phyloP scores from a whole-genome alignment of 768 basidiomycete species.

The Peribolospora baueri region DNA sequence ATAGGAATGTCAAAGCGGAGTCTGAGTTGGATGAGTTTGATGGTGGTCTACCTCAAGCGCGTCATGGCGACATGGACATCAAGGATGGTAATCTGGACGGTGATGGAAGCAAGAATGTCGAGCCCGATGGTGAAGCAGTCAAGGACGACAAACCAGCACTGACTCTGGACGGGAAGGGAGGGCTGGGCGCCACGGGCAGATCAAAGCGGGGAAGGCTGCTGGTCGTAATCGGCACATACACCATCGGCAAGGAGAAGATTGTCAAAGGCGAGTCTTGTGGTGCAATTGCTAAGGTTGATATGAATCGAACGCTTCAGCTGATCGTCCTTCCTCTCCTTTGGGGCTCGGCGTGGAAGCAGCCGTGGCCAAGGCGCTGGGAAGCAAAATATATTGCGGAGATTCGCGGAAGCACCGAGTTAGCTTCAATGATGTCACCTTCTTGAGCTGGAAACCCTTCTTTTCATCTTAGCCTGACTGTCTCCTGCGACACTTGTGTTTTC shows the following conservation, averaged over 20 bases:
- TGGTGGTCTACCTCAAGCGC: neutral
- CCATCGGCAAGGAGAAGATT: constrained; percentile 90
- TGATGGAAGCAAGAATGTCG: constrained; percentile 1
- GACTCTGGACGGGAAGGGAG: too few species aligned
- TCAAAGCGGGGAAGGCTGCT: constrained; percentile 2
- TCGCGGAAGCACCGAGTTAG: constrained; percentile 35
- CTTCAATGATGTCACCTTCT: too few species aligned
- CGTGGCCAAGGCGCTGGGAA: constrained; percentile 52
- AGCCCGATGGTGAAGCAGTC: neutral
- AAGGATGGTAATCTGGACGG: neutral
- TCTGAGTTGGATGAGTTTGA: neutral
- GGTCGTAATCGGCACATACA: constrained; percentile 42
- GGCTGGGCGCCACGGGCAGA: too few species aligned
- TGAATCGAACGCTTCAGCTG: neutral
- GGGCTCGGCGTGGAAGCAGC: constrained; percentile 25
- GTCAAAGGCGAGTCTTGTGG: constrained; percentile 47
- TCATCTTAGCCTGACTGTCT: too few species aligned
- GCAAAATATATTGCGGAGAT: constrained; percentile 70
- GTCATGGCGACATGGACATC: neutral
- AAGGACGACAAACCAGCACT: neutral
- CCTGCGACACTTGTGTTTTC: too few species aligned
- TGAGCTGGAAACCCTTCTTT: too few species aligned
- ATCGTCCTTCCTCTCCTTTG: neutral
- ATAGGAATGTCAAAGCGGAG: neutral
- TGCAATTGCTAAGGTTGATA: neutral